These are phyloP conservation scores for Exserohilum turcica DNA, from an alignment of 2,329 filamentous ascomycete genomes.

Conservation along the genomic window DNA sequence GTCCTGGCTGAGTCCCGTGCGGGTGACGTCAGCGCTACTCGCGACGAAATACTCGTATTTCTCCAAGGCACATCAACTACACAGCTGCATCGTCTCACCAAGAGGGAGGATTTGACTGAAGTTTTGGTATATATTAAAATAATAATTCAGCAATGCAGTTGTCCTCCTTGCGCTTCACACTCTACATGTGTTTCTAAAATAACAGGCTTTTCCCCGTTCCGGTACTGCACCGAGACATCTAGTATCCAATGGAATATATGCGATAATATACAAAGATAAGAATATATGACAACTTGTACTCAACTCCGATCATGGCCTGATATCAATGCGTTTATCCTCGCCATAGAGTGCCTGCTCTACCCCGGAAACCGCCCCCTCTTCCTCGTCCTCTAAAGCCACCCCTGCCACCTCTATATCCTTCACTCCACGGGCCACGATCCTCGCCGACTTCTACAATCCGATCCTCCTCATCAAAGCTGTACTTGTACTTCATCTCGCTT, in stretches of 20 bases:
- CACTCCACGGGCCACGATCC: conserved; percentile 39
- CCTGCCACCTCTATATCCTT: conserved; percentile 21
- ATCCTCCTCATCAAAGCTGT: conserved; percentile 52
- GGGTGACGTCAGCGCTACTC: conserved; percentile 1
- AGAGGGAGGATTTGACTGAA: too few relatives aligned
- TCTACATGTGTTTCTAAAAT: conserved; percentile 54
- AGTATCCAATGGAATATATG: background rate
- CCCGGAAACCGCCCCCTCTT: conserved; percentile 5
- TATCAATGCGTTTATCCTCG: conserved; percentile 1
- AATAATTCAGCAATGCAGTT: too few relatives aligned
- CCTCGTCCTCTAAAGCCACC: conserved; percentile 10
- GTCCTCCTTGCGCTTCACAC: too few relatives aligned
- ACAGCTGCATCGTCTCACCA: too few relatives aligned
- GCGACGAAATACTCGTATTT: background rate
- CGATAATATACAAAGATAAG: background rate
- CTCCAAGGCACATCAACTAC: background rate
- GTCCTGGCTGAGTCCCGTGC: background rate
- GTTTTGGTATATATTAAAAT: background rate
- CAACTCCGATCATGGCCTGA: background rate
- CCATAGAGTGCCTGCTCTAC: conserved; percentile 4
- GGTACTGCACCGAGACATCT: background rate
- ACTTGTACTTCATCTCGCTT: conserved; percentile 44
- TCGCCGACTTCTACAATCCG: conserved; percentile 50
- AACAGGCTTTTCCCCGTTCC: conserved; percentile 47
- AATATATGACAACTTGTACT: background rate